Evolutionary conservation across 441 rosid species (phyloP).

Genomic region (Eutrema salsugineum): DNA sequence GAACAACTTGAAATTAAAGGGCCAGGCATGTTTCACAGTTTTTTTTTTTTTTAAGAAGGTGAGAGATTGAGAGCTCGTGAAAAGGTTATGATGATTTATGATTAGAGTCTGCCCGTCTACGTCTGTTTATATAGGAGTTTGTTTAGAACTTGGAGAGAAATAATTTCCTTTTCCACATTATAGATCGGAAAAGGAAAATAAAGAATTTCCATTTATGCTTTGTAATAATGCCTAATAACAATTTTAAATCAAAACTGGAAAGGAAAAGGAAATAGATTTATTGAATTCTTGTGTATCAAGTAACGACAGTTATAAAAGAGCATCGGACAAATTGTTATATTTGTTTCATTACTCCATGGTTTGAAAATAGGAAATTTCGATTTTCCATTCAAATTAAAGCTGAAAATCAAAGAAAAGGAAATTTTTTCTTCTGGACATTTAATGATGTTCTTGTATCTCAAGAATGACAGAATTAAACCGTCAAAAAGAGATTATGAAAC

Average conservation of each 20-base stretch:
- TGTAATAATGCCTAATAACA: neutral
- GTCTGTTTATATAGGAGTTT: slow-evolving; percentile 4
- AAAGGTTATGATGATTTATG: slow-evolving; percentile 9
- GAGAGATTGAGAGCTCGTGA: neutral
- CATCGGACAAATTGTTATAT: neutral
- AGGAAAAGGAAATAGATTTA: neutral
- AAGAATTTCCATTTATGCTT: neutral
- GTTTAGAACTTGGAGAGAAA: neutral
- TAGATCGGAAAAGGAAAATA: neutral
- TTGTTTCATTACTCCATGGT: neutral
- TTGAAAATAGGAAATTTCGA: neutral
- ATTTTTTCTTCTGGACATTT: neutral
- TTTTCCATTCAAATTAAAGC: neutral
- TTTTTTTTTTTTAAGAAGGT: neutral
- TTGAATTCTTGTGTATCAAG: slow-evolving; percentile 8
- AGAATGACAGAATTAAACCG: slow-evolving; percentile 4
- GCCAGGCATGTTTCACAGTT: neutral
- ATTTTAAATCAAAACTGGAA: neutral
- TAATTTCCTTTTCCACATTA: neutral
- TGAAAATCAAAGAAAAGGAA: neutral
- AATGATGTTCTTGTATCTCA: slow-evolving; percentile 17
- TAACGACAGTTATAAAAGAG: neutral
- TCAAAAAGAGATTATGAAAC: neutral
- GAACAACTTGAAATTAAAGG: neutral
- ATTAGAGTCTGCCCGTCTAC: neutral